A percentile compares a stretch with the other conserved stretches of the same genome.
Evolutionary conservation across 257 asterid species (phyloP).

Genomic region (Ilex asprella): DNA sequence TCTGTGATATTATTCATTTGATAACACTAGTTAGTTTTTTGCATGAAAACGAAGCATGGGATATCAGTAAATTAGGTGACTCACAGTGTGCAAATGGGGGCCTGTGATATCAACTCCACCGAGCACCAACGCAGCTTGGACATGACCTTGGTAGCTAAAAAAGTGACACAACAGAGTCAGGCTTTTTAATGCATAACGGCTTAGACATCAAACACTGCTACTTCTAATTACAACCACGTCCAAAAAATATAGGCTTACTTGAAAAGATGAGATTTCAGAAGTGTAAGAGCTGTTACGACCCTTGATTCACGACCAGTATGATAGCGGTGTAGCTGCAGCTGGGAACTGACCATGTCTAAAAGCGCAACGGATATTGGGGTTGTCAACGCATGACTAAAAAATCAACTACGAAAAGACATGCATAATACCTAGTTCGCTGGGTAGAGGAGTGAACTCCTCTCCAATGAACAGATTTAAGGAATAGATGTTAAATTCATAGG

Average conservation of each 20-base stretch:
- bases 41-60: not conserved
- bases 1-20: constrained; percentile 34
- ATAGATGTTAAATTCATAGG: too few species aligned
- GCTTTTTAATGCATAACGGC: constrained; percentile 12
- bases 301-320: constrained; percentile 94
- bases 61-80: constrained; percentile 19
- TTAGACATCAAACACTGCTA: constrained; percentile 4
- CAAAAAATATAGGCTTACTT: constrained; percentile 33
- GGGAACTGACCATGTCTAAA: constrained; percentile 93
- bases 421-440: too few species aligned
- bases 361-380: constrained; percentile 1
- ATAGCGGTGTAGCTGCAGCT: constrained; percentile 76
- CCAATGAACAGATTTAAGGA: too few species aligned
- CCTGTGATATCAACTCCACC: constrained; percentile 95
- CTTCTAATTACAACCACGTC: constrained; percentile 7
- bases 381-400: too few species aligned
- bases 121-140: constrained; percentile 89
- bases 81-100: constrained; percentile 90
- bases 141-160: constrained; percentile 78
- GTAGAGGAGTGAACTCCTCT: too few species aligned
- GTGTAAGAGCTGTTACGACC: constrained; percentile 85
- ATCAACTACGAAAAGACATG: too few species aligned
- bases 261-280: constrained; percentile 83
- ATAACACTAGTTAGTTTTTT: constrained; percentile 4
- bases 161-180: constrained; percentile 15